A percentile compares a stretch with the other conserved stretches of the same genome.
Evolutionary conservation across 192 early-diverging fungal species (phyloP).

Genomic region (Coemansia sp.): DNA sequence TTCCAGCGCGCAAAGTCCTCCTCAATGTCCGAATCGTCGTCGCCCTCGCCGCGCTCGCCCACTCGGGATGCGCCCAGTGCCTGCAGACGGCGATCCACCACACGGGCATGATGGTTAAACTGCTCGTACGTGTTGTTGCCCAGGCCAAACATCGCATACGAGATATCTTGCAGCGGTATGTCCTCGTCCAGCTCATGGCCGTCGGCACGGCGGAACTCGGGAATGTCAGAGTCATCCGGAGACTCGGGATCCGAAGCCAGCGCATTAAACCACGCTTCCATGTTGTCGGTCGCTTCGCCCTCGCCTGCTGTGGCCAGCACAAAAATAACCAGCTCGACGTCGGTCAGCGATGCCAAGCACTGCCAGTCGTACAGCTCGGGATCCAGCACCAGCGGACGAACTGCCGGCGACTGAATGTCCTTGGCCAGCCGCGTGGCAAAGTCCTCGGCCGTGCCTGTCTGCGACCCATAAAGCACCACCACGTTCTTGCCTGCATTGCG

Average conservation of each 20-base stretch:
- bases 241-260: conserved; percentile 61
- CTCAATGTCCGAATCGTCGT: conserved; percentile 94
- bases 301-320: conserved; percentile 96
- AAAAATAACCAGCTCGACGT: conserved; percentile 78
- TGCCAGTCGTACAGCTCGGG: conserved; percentile 91
- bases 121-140: conserved; percentile 60
- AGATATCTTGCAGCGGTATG: conserved; percentile 54
- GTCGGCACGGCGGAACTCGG: conserved; percentile 58
- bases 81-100: conserved; percentile 66
- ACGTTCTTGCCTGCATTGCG: conserved; percentile 65
- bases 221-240: conserved; percentile 65
- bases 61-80: conserved; percentile 74
- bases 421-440: conserved; percentile 89
- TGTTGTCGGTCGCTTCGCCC: conserved; percentile 98
- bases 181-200: conserved; percentile 83
- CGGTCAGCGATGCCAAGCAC: conserved; percentile 65
- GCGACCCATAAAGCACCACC: conserved; percentile 93
- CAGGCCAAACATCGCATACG: conserved; percentile 53
- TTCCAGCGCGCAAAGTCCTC: conserved; percentile 98
- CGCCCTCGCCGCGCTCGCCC: conserved; percentile 86
- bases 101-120: conserved; percentile 81
- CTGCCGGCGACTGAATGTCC: conserved; percentile 64
- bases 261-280: conserved; percentile 89
- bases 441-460: conserved; percentile 99
- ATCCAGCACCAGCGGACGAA: conserved; percentile 80